Evolutionary conservation across 257 asterid genomes (phyloP).

Genomic region (Solanum arcanum): DNA sequence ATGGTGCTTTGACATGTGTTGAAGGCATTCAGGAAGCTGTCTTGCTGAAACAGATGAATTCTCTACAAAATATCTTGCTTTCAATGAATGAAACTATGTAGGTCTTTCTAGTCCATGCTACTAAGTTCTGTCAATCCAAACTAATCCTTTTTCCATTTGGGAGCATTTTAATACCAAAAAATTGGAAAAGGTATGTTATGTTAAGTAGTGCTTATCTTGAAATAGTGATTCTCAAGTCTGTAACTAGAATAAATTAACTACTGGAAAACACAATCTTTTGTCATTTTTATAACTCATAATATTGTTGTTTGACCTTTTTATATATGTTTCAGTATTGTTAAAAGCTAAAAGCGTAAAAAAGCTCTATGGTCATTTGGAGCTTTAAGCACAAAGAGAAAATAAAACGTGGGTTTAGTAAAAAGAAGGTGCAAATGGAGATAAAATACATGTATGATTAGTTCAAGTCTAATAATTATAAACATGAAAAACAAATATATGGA

Average conservation of each 20-base stretch:
- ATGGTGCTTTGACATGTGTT: constrained; percentile 42
- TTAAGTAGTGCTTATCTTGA: not conserved
- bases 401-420: not conserved
- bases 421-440: not conserved
- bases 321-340: not conserved
- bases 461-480: not conserved
- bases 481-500: not conserved
- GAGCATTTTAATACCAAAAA: not conserved
- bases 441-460: not conserved
- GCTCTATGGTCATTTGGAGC: not conserved
- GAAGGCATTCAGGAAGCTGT: constrained; percentile 48
- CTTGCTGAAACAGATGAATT: constrained; percentile 59
- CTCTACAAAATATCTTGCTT: constrained; percentile 36
- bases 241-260: not conserved
- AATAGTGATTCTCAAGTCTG: not conserved
- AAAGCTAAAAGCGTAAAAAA: not conserved
- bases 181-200: not conserved
- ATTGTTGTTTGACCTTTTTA: not conserved
- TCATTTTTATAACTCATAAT: not conserved
- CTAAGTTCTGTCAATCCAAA: not conserved
- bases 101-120: not conserved
- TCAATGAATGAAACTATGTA: constrained; percentile 50
- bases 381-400: not conserved
- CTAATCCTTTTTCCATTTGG: not conserved
- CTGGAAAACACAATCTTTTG: not conserved